A percentile compares a stretch with the other conserved stretches of the same genome.
Conservation (phyloP, 2,329 filamentous ascomycete species). For the Paraphoma sp. region DNA sequence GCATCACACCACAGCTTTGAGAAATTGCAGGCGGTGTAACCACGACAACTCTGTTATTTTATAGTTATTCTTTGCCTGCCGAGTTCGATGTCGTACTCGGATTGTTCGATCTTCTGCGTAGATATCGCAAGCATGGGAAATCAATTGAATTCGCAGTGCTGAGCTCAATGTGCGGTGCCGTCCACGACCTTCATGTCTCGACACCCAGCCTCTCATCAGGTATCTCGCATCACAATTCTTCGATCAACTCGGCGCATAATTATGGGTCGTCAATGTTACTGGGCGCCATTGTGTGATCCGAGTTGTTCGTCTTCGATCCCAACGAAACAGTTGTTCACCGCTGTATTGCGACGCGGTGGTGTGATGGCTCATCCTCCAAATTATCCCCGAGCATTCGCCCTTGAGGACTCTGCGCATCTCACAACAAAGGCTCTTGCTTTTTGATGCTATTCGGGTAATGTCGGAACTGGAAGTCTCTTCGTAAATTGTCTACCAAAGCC, state of each 20-base stretch:
- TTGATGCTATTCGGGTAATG: not conserved
- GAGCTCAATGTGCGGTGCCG: not conserved
- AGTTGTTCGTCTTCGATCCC: not conserved
- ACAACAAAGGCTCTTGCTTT: not conserved
- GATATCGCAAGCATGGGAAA: no score
- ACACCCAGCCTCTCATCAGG: not conserved
- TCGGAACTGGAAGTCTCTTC: not conserved
- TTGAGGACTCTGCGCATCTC: not conserved
- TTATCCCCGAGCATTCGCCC: slow-evolving; percentile 11
- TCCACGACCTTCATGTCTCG: not conserved
- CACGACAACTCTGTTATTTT: not conserved
- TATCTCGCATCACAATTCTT: not conserved
- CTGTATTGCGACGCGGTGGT: slow-evolving; percentile 4
- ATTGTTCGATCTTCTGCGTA: no score
- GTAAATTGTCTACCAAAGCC: no score
- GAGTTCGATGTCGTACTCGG: not conserved
- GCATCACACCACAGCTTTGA: slow-evolving; percentile 23
- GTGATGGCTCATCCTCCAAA: slow-evolving; percentile 11
- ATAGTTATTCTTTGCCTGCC: not conserved
- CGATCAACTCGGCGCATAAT: not conserved
- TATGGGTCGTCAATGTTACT: not conserved
- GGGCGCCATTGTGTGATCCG: not conserved
- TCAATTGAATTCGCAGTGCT: no score
- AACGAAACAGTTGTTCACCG: slow-evolving; percentile 2
- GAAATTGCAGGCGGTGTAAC: not conserved